phyloP scores from a whole-genome alignment of 768 basidiomycete genomes.

The Suillus weaverae region DNA sequence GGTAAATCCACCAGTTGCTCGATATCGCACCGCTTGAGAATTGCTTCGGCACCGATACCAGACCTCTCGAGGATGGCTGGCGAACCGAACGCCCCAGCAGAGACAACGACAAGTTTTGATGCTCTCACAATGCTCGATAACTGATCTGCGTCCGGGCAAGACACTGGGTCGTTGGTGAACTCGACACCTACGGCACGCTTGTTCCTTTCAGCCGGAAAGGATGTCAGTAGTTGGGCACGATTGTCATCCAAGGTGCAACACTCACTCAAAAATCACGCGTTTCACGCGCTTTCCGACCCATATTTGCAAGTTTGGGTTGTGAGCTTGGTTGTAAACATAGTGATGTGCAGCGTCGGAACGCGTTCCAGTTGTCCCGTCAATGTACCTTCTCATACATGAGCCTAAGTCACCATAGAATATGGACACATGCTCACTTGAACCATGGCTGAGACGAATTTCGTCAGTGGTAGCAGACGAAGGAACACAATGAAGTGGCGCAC shows the following conservation, averaged over 20 bases:
- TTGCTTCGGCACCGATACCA: conserved; percentile 37
- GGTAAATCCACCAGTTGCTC: conserved; percentile 35
- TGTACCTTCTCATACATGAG: conserved; percentile 42
- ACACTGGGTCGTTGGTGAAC: conserved; percentile 28
- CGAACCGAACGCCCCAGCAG: conserved; percentile 42
- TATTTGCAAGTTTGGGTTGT: conserved; percentile 31
- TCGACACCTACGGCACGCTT: conserved; percentile 40
- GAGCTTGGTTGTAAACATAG: conserved; percentile 36
- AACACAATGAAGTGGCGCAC: conserved; percentile 10
- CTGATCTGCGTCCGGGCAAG: conserved; percentile 16
- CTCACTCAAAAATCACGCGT: conserved; percentile 38
- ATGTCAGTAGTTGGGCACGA: background rate
- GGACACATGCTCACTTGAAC: conserved; percentile 17
- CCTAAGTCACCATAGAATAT: background rate
- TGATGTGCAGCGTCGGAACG: conserved; percentile 35
- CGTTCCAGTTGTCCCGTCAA: conserved; percentile 44
- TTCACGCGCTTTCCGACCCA: conserved; percentile 34
- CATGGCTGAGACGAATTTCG: conserved; percentile 13
- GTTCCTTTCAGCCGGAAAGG: conserved; percentile 19
- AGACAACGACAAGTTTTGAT: conserved; percentile 37
- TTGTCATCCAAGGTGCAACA: background rate
- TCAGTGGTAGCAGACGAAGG: background rate
- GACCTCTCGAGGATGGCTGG: conserved; percentile 57
- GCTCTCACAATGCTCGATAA: conserved; percentile 26
- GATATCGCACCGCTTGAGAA: conserved; percentile 32